Percentiles rank a stretch among this genome's conserved stretches.
Evolutionary conservation across 1,139 yeast genomes (phyloP).

Genomic region (Tardiomyces digboiensis): DNA sequence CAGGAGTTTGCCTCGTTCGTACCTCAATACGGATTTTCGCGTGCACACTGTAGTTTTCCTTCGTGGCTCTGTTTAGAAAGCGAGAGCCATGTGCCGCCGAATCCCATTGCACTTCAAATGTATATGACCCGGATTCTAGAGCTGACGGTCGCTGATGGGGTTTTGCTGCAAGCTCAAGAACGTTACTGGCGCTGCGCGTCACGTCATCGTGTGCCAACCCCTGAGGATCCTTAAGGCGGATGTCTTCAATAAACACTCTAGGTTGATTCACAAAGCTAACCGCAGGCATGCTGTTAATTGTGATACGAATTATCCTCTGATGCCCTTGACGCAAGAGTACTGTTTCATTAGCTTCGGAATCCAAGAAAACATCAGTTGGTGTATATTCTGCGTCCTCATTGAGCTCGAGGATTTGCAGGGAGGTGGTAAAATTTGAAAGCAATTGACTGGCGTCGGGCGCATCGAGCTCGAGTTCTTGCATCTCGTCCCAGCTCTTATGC

Average conservation of each 20-base stretch:
- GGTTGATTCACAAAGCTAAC: conserved; percentile 3
- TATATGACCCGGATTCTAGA: conserved; percentile 9
- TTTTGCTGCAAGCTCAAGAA: conserved; percentile 3
- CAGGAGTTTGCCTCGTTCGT: not conserved
- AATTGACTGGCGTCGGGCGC: not conserved
- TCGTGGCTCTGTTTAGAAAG: conserved; percentile 12
- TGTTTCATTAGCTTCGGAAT: conserved; percentile 8
- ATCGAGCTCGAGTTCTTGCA: conserved; percentile 18
- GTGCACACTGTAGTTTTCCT: conserved; percentile 8
- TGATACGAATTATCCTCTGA: conserved; percentile 18
- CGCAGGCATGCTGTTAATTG: conserved; percentile 10
- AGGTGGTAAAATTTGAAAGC: conserved; percentile 6
- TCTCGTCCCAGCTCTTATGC: conserved; percentile 23
- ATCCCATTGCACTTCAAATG: conserved; percentile 15
- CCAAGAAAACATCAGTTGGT: conserved; percentile 12
- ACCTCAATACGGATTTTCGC: conserved; percentile 2
- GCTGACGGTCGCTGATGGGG: conserved; percentile 6
- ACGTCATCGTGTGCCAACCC: conserved; percentile 9
- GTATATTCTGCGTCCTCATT: conserved; percentile 18
- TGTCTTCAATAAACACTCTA: conserved; percentile 7
- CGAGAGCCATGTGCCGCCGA: conserved; percentile 13
- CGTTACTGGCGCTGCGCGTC: conserved; percentile 3
- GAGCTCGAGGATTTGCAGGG: conserved; percentile 14
- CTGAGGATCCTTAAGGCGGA: conserved; percentile 15
- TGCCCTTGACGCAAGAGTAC: conserved; percentile 20